These are phyloP conservation scores for Pleurotus giganteus DNA, from an alignment of 768 basidiomycete species.

Conservation along the genomic window DNA sequence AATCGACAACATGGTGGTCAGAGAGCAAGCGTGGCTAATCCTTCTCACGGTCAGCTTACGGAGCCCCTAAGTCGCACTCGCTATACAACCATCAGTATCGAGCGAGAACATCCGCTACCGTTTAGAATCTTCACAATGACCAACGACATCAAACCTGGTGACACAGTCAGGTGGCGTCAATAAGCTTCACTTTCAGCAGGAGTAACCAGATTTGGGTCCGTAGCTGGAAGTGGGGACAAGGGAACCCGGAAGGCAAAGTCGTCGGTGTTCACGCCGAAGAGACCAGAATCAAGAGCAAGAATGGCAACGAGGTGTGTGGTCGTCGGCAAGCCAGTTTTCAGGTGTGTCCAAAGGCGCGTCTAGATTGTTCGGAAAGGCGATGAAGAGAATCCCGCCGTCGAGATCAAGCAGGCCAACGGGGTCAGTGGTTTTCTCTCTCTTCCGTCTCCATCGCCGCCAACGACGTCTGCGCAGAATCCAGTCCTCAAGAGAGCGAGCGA, in stretches of 20 bases:
- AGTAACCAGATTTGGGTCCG: not conserved
- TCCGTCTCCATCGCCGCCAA: not conserved
- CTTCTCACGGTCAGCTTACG: no score
- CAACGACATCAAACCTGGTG: not conserved
- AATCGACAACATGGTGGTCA: conserved; percentile 22
- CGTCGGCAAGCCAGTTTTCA: not conserved
- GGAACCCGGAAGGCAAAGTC: conserved; percentile 1
- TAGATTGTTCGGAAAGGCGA: not conserved
- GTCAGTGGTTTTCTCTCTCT: no score
- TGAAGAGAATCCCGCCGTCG: not conserved
- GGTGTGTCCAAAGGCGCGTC: not conserved
- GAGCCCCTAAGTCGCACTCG: no score
- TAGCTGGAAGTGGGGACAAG: conserved; percentile 10
- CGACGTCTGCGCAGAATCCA: not conserved
- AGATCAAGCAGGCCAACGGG: not conserved
- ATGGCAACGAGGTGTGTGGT: not conserved
- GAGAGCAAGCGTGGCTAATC: not conserved
- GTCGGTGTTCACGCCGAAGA: not conserved
- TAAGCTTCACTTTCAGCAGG: not conserved
- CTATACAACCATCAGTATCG: no score
- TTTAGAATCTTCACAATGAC: no score
- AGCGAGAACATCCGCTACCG: no score
- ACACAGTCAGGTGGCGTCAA: conserved; percentile 1
- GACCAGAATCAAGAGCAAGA: conserved; percentile 6
- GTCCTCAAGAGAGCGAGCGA: not conserved